Evolutionary conservation across 345 rosid species (phyloP).

Genomic region (Salix koriyanagi): DNA sequence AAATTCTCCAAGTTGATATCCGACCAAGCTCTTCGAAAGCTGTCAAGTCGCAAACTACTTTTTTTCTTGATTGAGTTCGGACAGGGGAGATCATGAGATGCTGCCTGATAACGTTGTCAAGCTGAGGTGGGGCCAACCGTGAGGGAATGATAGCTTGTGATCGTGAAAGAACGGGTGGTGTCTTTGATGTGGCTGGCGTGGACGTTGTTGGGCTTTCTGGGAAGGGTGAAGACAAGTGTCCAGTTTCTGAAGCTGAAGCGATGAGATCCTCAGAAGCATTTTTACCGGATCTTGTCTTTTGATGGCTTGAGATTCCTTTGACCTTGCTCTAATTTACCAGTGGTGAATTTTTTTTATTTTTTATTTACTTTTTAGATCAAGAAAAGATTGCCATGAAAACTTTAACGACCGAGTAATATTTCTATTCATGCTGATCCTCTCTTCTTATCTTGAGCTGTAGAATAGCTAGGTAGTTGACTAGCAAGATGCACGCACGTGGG

Average conservation of each 20-base stretch:
- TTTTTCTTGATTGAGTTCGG: conserved; percentile 9
- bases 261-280: conserved; percentile 24
- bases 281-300: neutral
- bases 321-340: neutral
- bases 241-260: conserved; percentile 21
- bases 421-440: no score
- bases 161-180: neutral
- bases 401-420: neutral
- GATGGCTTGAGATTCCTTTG: neutral
- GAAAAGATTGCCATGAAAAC: neutral
- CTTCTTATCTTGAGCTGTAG: neutral
- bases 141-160: neutral
- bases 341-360: neutral
- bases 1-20: conserved; percentile 29
- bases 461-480: neutral
- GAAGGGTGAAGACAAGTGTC: conserved; percentile 8
- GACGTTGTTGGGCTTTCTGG: conserved; percentile 15
- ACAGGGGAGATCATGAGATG: conserved; percentile 15
- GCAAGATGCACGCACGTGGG: neutral
- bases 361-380: neutral
- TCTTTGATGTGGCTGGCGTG: neutral
- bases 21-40: conserved; percentile 30
- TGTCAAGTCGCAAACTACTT: neutral
- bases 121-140: neutral
- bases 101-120: conserved; percentile 9